Evolutionary conservation across 179 eudicot species (phyloP), one percentile per base, ranked within the genome.

Genomic region (Silene noctiflora): DNA sequence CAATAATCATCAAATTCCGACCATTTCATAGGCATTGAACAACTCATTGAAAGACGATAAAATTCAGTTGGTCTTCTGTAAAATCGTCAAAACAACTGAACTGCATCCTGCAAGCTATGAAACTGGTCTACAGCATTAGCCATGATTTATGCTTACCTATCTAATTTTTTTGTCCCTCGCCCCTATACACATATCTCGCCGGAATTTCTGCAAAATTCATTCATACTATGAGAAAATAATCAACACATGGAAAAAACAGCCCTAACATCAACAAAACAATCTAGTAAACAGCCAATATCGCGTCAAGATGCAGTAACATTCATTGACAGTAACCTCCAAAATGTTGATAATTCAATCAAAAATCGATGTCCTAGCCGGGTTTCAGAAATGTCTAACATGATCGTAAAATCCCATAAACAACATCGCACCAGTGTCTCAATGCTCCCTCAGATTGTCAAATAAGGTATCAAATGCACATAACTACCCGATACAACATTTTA

Each of bases 141-240:
- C 29, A 27, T 27, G 4, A 39, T 59, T 13, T n/a, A 53, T 22
- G 3, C 44, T 3, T 70, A 81, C 86, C 73, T 67, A 89, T 89
- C 84, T 84, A 55, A 63, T 76, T 78, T 56, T 80, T 82, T 76
- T 72, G 83, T 82, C 89, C 90, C 93, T 87, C 88, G 91, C 94
- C 84, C 90, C 91, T 88, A 83, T 80, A 85, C 81, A 85, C 85
- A 81, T 83, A 81, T 86, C 81, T 90, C 85, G 87, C 91, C 90
- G 77, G 75, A 84, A 79, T 73, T 80, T 75, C 97, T 92, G 90
- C 88, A 86, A 60, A 14, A 10, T 63, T 74, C 10, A 67, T 56
- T 25, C 27, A 79, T 67, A 42, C n/a, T 35, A 59, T 56, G 35
- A 68, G 77, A 48, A 63, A 17, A 24, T 17, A n/a, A 69, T 33